Evolutionary conservation across 2,329 filamentous ascomycete genomes (phyloP).

Genomic region (Tolypocladium tropicale): DNA sequence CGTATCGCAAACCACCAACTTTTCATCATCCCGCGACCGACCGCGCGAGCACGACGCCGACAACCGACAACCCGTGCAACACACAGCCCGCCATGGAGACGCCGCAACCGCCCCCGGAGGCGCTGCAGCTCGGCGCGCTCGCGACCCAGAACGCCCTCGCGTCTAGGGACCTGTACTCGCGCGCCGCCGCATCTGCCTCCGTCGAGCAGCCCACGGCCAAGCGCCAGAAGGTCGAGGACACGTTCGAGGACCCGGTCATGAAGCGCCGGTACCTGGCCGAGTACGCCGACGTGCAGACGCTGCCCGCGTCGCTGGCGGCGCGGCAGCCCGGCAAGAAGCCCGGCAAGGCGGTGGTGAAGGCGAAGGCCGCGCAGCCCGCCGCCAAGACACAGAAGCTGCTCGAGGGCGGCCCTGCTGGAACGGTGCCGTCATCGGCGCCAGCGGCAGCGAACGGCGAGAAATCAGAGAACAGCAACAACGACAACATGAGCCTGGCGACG

Average conservation of each 20-base stretch:
- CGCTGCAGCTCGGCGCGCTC: slow-evolving; percentile 22
- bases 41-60: not conserved
- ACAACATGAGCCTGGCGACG: slow-evolving; percentile 21
- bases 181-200: slow-evolving; percentile 9
- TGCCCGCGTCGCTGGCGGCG: slow-evolving; percentile 68
- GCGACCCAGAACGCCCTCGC: slow-evolving; percentile 23
- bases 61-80: slow-evolving; percentile 1
- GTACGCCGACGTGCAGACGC: slow-evolving; percentile 66
- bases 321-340: slow-evolving; percentile 53
- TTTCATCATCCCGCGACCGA: slow-evolving; percentile 8
- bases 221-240: slow-evolving; percentile 27
- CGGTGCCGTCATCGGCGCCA: slow-evolving; percentile 25
- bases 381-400: slow-evolving; percentile 26
- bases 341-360: slow-evolving; percentile 15
- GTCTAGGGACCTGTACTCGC: slow-evolving; percentile 21
- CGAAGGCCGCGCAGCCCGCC: slow-evolving; percentile 17
- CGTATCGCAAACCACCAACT: slow-evolving; percentile 6
- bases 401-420: slow-evolving; percentile 27
- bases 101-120: slow-evolving; percentile 19
- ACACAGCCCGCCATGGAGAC: slow-evolving; percentile 20
- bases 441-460: slow-evolving; percentile 5
- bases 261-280: slow-evolving; percentile 54
- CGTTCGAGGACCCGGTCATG: slow-evolving; percentile 20
- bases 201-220: slow-evolving; percentile 18
- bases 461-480: slow-evolving; percentile 12